Evolutionary conservation across 306 rosid genomes (phyloP).

Genomic region (Pyrus bretschneideri): DNA sequence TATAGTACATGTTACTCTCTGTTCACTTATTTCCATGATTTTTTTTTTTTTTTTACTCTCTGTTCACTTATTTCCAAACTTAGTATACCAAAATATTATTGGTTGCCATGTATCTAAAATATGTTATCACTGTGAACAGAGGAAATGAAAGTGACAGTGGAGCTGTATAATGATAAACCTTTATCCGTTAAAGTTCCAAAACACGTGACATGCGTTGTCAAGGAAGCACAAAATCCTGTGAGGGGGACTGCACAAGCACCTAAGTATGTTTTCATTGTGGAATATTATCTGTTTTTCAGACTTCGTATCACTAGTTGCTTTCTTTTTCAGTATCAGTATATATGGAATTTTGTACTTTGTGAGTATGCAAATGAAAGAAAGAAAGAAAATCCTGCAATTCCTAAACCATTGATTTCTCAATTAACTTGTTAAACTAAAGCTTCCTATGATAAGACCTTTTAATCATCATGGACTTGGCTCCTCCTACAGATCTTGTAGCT

Average conservation of each 20-base stretch:
- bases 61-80: neutral
- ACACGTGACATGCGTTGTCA: conserved; percentile 71
- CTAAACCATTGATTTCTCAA: neutral
- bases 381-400: neutral
- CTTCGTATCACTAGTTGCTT: neutral
- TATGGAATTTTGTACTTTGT: neutral
- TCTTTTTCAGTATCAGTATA: conserved; percentile 7
- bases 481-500: neutral
- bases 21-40: neutral
- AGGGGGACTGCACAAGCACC: conserved; percentile 66
- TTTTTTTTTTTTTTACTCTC: conserved; percentile 1
- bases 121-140: conserved; percentile 37
- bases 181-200: conserved; percentile 85
- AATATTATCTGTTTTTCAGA: neutral
- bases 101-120: conserved; percentile 8
- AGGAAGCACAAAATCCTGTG: conserved; percentile 51
- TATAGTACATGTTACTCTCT: conserved; percentile 11
- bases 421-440: neutral
- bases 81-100: neutral
- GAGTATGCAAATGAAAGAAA: neutral
- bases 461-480: neutral
- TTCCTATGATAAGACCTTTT: neutral
- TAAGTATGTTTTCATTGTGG: conserved; percentile 32
- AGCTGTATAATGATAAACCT: conserved; percentile 69
- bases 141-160: conserved; percentile 78